Base-by-base conservation (phyloP, 441 rosid genomes). In the Pelargonium cotyledonis region DNA sequence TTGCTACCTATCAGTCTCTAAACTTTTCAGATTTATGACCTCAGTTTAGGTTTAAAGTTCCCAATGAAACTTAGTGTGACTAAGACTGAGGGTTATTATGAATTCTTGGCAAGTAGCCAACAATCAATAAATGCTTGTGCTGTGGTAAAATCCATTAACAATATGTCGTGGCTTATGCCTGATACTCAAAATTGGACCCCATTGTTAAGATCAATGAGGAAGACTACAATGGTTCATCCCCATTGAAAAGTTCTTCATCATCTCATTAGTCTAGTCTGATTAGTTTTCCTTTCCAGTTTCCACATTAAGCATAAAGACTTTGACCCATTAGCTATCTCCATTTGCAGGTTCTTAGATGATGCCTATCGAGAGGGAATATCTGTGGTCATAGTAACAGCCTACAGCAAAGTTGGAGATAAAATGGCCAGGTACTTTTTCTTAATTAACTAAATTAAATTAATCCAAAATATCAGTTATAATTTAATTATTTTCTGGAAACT, bases 331-430 rank as follows among this genome's bases (percentile, higher is more conserved):
- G 66, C 71, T 43, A 40, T 65, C 65, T 70, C 65, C 70, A 16
- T 62, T 70, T 84, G 73, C 87, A 90, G 98, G 68, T 93, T 90
- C 75, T 78, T 93, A 57, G 95, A 90, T 75, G 65, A 62, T 12
- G 65, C 65, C 38, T n/a, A 62, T 62, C 41, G 84, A 10, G 65
- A 62, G 31, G 43, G 65, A 31, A 62, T 62, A 62, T 43, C 65
- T 62, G 65, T 62, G 16, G 65, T 62, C 8, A 62, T 62, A 62
- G 8, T 62, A 62, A 79, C 89, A 40, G 69, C 91, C 11, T 93
- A 88, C 65, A 67, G 88, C 79, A 86, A 79, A 80, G 82, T 86
- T 67, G 96, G 91, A 26, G 98, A 87, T 51, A 85, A 79, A 70
- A 80, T 85, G 68, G 90, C 96, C 72, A 77, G 96, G 96, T 90